A percentile compares a stretch with the other conserved stretches of the same genome.
Evolutionary conservation across 208 protist genomes (phyloP).

Genomic region (Lotmaria passim): DNA sequence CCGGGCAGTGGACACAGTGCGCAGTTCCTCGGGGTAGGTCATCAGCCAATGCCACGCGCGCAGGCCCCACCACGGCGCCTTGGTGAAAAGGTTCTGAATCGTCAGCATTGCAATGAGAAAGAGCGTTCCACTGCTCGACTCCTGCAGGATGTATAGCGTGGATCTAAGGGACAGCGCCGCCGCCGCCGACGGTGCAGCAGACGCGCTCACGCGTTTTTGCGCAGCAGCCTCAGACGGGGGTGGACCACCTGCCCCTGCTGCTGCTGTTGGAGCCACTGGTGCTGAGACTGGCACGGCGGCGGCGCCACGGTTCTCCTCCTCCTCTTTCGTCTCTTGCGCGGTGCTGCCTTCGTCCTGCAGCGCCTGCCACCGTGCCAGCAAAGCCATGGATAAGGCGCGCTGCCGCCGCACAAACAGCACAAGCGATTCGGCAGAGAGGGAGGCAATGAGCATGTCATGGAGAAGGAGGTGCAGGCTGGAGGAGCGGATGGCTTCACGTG

Average conservation of each 20-base stretch:
- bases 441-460: slow-evolving; percentile 3
- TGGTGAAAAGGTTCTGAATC: neutral
- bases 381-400: neutral
- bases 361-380: slow-evolving; percentile 12
- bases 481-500: slow-evolving; percentile 1
- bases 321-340: too few species aligned
- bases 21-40: slow-evolving; percentile 29
- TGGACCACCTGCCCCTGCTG: neutral
- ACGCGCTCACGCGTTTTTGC: neutral
- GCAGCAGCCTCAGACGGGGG: too few species aligned
- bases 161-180: neutral
- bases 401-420: slow-evolving; percentile 11
- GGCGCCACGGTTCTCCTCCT: too few species aligned
- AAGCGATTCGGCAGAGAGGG: slow-evolving; percentile 14
- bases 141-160: slow-evolving; percentile 24
- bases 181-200: neutral
- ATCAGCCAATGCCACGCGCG: slow-evolving; percentile 16
- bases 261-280: neutral
- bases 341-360: neutral
- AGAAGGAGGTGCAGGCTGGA: slow-evolving; percentile 23
- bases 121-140: slow-evolving; percentile 15
- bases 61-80: slow-evolving; percentile 7
- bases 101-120: slow-evolving; percentile 1
- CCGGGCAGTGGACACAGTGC: slow-evolving; percentile 3
- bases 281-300: neutral